These are phyloP conservation scores for Monascus purpureus DNA, from an alignment of 495 filamentous ascomycete species.

Conservation along the genomic window DNA sequence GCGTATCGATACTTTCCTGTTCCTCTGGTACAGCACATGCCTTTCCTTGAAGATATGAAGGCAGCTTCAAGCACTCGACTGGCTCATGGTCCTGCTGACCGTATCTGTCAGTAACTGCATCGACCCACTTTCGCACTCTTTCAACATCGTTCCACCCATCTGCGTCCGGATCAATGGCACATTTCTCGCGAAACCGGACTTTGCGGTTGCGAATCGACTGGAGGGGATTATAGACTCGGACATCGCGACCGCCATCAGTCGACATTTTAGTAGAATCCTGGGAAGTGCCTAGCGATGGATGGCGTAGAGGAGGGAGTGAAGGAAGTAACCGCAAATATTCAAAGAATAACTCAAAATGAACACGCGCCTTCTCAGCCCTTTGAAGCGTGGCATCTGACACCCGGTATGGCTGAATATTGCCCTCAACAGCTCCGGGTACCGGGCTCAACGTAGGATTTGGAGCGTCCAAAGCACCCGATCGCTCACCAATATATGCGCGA, in stretches of 20 bases:
- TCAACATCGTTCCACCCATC: constrained; percentile 63
- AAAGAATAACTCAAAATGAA: constrained; percentile 61
- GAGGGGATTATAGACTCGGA: constrained; percentile 69
- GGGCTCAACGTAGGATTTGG: constrained; percentile 14
- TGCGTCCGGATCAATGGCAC: constrained; percentile 52
- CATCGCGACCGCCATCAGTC: constrained; percentile 16
- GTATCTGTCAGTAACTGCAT: constrained; percentile 43
- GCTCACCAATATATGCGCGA: constrained; percentile 6
- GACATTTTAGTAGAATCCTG: constrained; percentile 1
- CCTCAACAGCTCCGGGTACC: constrained; percentile 16
- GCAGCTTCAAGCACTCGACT: constrained; percentile 39
- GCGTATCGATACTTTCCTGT: constrained; percentile 10
- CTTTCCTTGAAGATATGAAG: constrained; percentile 33
- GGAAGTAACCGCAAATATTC: constrained; percentile 70
- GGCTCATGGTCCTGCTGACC: constrained; percentile 22
- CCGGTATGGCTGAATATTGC: constrained; percentile 34
- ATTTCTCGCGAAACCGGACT: constrained; percentile 58
- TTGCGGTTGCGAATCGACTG: constrained; percentile 79
- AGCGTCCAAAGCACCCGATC: constrained; percentile 1
- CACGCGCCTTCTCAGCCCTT: constrained; percentile 64
- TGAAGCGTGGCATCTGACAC: constrained; percentile 65
- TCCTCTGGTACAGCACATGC: constrained; percentile 5
- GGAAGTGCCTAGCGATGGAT: constrained; percentile 2
- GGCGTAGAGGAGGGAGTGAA: constrained; percentile 51
- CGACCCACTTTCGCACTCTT: constrained; percentile 60